Percentiles rank a stretch among this genome's conserved stretches.
These are phyloP conservation scores for Hypoxylon fuscum DNA, from an alignment of 495 filamentous ascomycete genomes.

Conservation along the genomic window DNA sequence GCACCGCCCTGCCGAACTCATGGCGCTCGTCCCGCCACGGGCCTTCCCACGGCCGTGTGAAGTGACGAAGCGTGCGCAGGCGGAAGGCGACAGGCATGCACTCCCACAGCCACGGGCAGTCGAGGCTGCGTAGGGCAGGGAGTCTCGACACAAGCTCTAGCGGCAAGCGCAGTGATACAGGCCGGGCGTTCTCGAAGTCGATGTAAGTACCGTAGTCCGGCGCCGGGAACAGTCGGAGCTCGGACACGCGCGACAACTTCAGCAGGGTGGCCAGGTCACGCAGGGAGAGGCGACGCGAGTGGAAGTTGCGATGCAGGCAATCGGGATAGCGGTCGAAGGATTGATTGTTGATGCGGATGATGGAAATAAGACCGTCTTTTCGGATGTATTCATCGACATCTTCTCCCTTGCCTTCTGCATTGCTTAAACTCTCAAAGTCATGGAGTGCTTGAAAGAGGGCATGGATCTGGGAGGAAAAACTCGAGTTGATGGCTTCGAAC, in stretches of 20 bases:
- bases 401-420: conserved; percentile 13
- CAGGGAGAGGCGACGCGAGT: conserved; percentile 36
- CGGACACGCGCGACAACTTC: conserved; percentile 20
- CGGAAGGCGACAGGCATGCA: conserved; percentile 27
- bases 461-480: conserved; percentile 43
- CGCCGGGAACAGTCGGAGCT: conserved; percentile 29
- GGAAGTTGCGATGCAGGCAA: conserved; percentile 38
- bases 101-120: conserved; percentile 43
- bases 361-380: conserved; percentile 12
- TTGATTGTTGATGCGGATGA: conserved; percentile 24
- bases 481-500: conserved; percentile 39
- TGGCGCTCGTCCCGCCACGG: conserved; percentile 40
- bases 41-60: conserved; percentile 38
- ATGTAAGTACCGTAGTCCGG: conserved; percentile 3
- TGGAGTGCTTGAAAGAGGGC: conserved; percentile 37
- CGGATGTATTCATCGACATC: conserved; percentile 11
- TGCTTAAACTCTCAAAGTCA: conserved; percentile 32
- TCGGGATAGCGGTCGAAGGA: conserved; percentile 32
- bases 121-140: conserved; percentile 23
- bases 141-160: conserved; percentile 36
- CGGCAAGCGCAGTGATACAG: conserved; percentile 30
- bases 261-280: conserved; percentile 29
- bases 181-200: conserved; percentile 24
- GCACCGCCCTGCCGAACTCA: conserved; percentile 35
- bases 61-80: conserved; percentile 26